Base-by-base conservation (phyloP, 2,329 filamentous ascomycete genomes). In the Monilinia fructigena region DNA sequence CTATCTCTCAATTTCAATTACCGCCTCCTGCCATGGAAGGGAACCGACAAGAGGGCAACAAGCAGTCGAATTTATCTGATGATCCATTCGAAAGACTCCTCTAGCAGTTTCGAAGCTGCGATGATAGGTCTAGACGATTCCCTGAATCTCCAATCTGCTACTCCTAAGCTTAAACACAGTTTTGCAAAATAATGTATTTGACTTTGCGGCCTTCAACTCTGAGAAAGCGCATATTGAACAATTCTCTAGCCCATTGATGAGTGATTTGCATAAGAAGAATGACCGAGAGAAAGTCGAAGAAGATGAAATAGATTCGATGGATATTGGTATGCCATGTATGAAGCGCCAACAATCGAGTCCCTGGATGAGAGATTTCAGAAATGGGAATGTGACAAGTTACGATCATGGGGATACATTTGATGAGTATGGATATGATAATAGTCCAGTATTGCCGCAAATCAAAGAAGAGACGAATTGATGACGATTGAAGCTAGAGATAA, bases 101-200 rank as follows among this genome's bases (percentile, higher is more conserved):
- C 67, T 1, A 66, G 63, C 20, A 72, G 70, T 26, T 61, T 72
- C 48, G 74, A 75, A 67, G 71, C 69, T 18, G 68, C 60, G 38
- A 73, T 76, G 68, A 61, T 73, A 50, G 73, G 71, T 10, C 54
- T 74, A 26, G 65, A 66, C 28, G 72, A 75, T 54, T 66, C 73
- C 38, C 64, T 68, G 28, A 56, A 68, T 11, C 54, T 54, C 47
- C 60, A 42, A 65, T n/a, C 60, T 1, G 18, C 66, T 26, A 67
- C 65, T 12, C 66, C 69, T 52, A 68, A 70, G 58, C 31, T 67
- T 47, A 56, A 56, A 63, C 11, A 69, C 68, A 10, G 70, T 59
- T 74, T 75, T 54, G 68, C 68, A 6, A 6, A 68, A 72, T 50
- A 70, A 56, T 6, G 16, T 74, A 4, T 72, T 74, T 50, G 72